These are phyloP conservation scores for Echites panduratus DNA, from an alignment of 257 asterid species.

Conservation along the genomic window DNA sequence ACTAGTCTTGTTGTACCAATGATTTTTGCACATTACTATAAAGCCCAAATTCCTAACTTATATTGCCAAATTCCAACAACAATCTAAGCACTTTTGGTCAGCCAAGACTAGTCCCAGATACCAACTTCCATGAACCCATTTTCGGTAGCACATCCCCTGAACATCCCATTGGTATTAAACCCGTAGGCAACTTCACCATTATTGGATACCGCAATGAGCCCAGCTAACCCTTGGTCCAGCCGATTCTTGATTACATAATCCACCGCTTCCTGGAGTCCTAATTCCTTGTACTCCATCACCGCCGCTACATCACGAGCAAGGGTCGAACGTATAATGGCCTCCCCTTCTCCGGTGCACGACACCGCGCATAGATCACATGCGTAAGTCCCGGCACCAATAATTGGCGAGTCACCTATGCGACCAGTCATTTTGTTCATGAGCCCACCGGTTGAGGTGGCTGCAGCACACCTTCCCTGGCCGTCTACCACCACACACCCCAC, in stretches of 20 bases:
- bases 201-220: constrained; percentile 84
- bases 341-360: constrained; percentile 97
- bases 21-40: no score
- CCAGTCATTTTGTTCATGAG: constrained; percentile 88
- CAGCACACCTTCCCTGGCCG: constrained; percentile 70
- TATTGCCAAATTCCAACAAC: no score
- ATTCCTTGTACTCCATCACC: constrained; percentile 77
- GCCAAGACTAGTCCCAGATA: constrained; percentile 50
- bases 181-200: constrained; percentile 82
- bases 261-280: constrained; percentile 80
- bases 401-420: constrained; percentile 87
- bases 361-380: constrained; percentile 72
- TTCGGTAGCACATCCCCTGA: constrained; percentile 82
- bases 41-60: no score
- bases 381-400: constrained; percentile 90
- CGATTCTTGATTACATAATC: constrained; percentile 60
- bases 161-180: constrained; percentile 79
- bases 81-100: background rate
- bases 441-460: constrained; percentile 97
- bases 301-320: constrained; percentile 97
- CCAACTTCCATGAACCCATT: constrained; percentile 89
- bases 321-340: constrained; percentile 92
- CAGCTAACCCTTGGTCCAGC: constrained; percentile 75
- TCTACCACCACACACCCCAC: constrained; percentile 97
- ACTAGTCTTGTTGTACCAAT: no score